Base-by-base conservation (phyloP, 352 stramenopile species). In the Phytophthora multivora region DNA sequence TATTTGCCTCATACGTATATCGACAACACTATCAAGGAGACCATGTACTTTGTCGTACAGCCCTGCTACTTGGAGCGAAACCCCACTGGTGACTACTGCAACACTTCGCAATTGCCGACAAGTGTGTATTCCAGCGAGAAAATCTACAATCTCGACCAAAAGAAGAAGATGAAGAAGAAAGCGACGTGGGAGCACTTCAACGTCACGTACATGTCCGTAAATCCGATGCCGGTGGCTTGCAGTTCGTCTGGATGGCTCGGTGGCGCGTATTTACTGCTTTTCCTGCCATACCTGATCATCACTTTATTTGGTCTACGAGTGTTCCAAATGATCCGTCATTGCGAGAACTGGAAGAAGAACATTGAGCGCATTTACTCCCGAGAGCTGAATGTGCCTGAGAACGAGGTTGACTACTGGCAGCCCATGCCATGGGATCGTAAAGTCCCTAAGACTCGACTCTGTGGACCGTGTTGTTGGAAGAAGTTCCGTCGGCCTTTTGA, bases 361-460 rank as follows among this genome's bases (percentile, higher is more conserved):
- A 72, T 90, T 26, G 77, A 88, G 49, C 81, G 81, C 39, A 74
- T 79, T 16, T 90, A 88, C 57, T 54, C 66, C 11, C 62, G 69
- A 3, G 81, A 90, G 33, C 68, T 83, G 11, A 59, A 69, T 5
- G 63, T 86, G 0, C 81, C 81, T 0, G 81, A 90, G 30, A 71
- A 79, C 26, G 81, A 90, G 30, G 81, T 90, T 42, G 79, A 89
- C 52, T 88, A 88, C 47, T 90, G 79, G 81, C 81, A 90, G 54
- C 81, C 79, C 0, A 78, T 83, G 58, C 81, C 81, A 0, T 90
- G 81, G 81, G 81, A 90, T 56, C 76, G 81, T 3, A 90, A 90
- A 38, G 81, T 90, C 25, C 79, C 81, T 9, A 88, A 88, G 53
- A 90, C 79, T 5, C 62, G 67, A 10, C 55, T 90, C 1, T 74